Evolutionary conservation across 2,329 filamentous ascomycete genomes (phyloP).

Genomic region (Paecilomyces sp.): DNA sequence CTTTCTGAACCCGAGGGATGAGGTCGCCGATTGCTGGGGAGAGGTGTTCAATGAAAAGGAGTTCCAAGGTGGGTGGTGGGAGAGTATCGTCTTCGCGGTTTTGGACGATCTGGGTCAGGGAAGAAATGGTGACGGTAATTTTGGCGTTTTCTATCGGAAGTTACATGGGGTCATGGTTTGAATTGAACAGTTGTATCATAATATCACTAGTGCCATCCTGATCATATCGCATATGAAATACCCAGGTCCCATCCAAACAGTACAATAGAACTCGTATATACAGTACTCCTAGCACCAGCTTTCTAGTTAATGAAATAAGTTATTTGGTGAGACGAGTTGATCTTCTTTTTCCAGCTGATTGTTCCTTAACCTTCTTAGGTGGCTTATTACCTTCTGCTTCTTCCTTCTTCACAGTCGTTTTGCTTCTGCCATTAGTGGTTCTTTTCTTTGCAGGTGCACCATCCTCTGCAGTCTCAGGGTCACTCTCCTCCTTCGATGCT

Average conservation of each 20-base stretch:
- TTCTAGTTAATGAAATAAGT: not conserved
- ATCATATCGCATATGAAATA: not conserved
- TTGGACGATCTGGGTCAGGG: conserved; percentile 27
- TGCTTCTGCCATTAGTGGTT: conserved; percentile 15
- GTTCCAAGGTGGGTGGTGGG: conserved; percentile 59
- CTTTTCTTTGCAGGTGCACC: conserved; percentile 16
- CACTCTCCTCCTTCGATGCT: conserved; percentile 19
- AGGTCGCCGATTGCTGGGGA: conserved; percentile 57
- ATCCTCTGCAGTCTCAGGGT: conserved; percentile 15
- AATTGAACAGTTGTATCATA: conserved; percentile 1
- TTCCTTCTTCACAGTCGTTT: conserved; percentile 15
- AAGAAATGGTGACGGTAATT: conserved; percentile 21
- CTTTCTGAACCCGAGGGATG: conserved; percentile 54
- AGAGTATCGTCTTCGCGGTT: conserved; percentile 59
- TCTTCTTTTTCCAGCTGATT: conserved; percentile 17
- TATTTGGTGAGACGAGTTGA: conserved; percentile 22
- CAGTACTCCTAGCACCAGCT: conserved; percentile 3
- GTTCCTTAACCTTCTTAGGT: not conserved
- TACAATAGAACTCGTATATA: not conserved
- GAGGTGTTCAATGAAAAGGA: conserved; percentile 55
- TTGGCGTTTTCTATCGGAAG: conserved; percentile 20
- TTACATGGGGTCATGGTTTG: conserved; percentile 23
- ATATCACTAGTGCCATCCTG: not conserved
- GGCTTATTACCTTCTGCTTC: conserved; percentile 13
- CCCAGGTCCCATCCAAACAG: not conserved